phyloP scores from a whole-genome alignment of 306 rosid species.

The Bauhinia variegata region DNA sequence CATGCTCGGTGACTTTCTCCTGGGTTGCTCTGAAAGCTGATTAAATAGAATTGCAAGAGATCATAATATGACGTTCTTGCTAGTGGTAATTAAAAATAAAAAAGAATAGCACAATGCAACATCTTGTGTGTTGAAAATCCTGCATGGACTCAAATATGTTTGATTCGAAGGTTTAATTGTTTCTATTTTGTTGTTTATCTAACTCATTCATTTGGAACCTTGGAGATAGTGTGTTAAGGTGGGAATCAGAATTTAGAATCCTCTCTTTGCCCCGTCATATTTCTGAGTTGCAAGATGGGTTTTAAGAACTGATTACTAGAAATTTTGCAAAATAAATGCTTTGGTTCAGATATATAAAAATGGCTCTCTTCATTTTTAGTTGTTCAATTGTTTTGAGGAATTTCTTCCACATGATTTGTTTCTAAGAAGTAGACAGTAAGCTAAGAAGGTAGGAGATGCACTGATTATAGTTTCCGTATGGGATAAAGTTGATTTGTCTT shows the following conservation, averaged over 20 bases:
- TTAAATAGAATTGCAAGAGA: neutral
- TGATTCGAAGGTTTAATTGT: neutral
- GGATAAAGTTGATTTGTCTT: neutral
- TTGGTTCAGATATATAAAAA: neutral
- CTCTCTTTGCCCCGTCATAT: no score
- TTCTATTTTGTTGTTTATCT: neutral
- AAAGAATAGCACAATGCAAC: neutral
- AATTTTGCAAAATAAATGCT: neutral
- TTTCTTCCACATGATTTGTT: neutral
- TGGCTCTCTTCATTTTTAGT: no score
- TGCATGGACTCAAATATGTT: conserved; percentile 12
- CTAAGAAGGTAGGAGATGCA: neutral
- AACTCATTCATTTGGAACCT: neutral
- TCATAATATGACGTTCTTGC: conserved; percentile 18
- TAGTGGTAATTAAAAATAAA: neutral
- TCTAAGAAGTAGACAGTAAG: neutral
- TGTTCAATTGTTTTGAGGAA: no score
- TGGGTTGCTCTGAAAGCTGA: neutral
- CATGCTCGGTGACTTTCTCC: neutral
- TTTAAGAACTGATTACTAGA: neutral
- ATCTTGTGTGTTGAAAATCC: neutral
- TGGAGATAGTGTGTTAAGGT: conserved; percentile 17
- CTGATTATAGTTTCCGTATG: neutral
- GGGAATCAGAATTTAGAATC: conserved; percentile 1
- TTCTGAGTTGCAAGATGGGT: neutral